These are phyloP conservation scores for Penicillium macrosclerotiorum DNA, from an alignment of 495 filamentous ascomycete species.

Conservation along the genomic window DNA sequence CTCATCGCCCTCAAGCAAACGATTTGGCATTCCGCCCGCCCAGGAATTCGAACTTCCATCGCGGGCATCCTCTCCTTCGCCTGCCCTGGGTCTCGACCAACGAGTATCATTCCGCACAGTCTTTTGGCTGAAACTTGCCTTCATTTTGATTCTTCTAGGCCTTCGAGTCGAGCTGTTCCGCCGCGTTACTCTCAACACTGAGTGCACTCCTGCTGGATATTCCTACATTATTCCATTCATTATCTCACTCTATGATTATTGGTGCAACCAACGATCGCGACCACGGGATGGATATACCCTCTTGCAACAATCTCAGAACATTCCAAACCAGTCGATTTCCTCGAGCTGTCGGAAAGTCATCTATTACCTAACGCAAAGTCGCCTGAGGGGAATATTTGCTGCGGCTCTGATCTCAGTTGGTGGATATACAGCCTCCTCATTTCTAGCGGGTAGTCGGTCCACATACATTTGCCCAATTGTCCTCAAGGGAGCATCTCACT, in stretches of 20 bases:
- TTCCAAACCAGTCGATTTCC: conserved; percentile 18
- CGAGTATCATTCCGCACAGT: conserved; percentile 2
- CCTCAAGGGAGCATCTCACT: conserved; percentile 18
- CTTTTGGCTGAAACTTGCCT: conserved; percentile 28
- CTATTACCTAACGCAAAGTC: conserved; percentile 28
- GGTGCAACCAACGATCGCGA: conserved; percentile 32
- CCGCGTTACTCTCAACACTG: conserved; percentile 31
- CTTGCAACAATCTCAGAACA: conserved; percentile 19
- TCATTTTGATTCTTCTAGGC: conserved; percentile 29
- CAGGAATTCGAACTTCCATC: conserved; percentile 22
- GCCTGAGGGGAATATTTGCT: conserved; percentile 32
- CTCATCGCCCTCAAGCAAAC: conserved; percentile 20
- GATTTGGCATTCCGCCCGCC: conserved; percentile 13
- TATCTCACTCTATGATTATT: conserved; percentile 44
- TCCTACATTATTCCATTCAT: conserved; percentile 41
- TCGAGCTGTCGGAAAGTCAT: conserved; percentile 24
- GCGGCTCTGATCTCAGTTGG: conserved; percentile 31
- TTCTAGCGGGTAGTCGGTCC: conserved; percentile 32
- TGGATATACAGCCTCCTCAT: conserved; percentile 26
- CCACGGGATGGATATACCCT: conserved; percentile 19
- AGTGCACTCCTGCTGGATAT: conserved; percentile 41
- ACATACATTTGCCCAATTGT: conserved; percentile 48
- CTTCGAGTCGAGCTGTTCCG: conserved; percentile 41
- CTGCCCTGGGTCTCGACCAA: conserved; percentile 4
- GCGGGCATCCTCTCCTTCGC: conserved; percentile 12